Evolutionary conservation across 2,329 filamentous ascomycete genomes (phyloP), one percentile per base, ranked within the genome.

Genomic region (Colletotrichum costaricense): DNA sequence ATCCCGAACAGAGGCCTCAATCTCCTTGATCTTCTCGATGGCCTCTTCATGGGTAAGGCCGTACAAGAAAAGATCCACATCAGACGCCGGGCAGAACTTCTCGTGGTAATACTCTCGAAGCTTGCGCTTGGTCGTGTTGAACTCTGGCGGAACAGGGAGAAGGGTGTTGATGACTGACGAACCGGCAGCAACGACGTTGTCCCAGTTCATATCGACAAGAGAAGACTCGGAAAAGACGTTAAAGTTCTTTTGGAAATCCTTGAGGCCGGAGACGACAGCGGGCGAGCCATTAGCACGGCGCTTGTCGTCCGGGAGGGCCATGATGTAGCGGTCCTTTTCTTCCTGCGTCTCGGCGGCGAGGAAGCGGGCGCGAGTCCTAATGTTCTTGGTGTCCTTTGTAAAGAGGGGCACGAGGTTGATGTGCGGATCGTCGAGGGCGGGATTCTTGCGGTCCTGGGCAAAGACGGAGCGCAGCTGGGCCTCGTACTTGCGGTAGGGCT

Each of bases 31-130:
- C 85, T 97, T 97, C 78, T 95, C 91, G 22, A 95, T 85, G 0
- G 93, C 94, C 79, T 95, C 86, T 60, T 95, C 90, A 77, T 97
- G 93, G 9, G 88, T 92, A 74, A 97, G 86, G 0, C 92, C 94
- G 78, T 97, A 96, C 35, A 97, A 83, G 80, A 97, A 97, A 2
- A 97, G 87, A 80, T 97, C 95, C 11, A 97, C 93, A 80, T 97
- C 95, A 4, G 94, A 96, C 1, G 94, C 94, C 0, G 94, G 94
- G 12, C 93, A 93, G 75, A 96, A 89, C 74, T 91, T 90, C 78
- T 95, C 91, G 78, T 97, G 95, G 76, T 96, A 97, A 80, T 95
- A 97, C 82, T 92, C 85, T 79, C 92, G 85, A 76, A 92, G 83
- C 73, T 86, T 86, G 66, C 89, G 87, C 84, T 94, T 94, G 58